Conservation (phyloP, 2,329 filamentous ascomycete genomes). For the Graphium sp. region DNA sequence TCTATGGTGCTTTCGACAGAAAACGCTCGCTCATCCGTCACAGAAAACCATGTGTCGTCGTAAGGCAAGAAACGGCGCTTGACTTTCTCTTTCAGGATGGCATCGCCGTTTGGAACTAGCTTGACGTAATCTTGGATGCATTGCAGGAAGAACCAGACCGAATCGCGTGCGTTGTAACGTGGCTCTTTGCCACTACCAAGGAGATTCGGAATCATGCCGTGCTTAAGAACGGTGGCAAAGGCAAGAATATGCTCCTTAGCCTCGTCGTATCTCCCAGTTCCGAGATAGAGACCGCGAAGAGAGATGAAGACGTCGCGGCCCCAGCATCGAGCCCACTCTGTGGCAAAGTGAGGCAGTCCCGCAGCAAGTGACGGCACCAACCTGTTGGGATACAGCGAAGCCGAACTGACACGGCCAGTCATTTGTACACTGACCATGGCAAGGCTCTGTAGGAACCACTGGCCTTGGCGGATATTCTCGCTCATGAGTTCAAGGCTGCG, state of each 20-base stretch:
- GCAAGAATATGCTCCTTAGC: conserved; percentile 88
- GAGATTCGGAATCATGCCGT: conserved; percentile 95
- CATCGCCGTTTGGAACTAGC: conserved; percentile 60
- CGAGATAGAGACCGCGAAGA: conserved; percentile 76
- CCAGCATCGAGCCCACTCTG: conserved; percentile 93
- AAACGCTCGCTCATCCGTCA: conserved; percentile 70
- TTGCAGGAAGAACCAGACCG: conserved; percentile 95
- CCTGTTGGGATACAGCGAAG: conserved; percentile 76
- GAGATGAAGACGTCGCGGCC: conserved; percentile 96
- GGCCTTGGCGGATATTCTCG: conserved; percentile 59
- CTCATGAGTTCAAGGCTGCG: conserved; percentile 66
- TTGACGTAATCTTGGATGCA: conserved; percentile 85
- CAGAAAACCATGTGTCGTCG: conserved; percentile 85
- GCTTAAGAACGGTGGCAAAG: conserved; percentile 91
- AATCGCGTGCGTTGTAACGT: conserved; percentile 90
- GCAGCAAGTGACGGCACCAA: conserved; percentile 77
- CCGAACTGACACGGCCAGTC: conserved; percentile 76
- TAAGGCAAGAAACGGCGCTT: conserved; percentile 82
- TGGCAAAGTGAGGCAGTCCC: conserved; percentile 83
- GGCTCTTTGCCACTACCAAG: conserved; percentile 72
- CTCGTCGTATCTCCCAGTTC: conserved; percentile 74
- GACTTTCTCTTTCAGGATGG: conserved; percentile 60
- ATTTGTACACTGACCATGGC: conserved; percentile 86
- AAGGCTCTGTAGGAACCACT: conserved; percentile 77
- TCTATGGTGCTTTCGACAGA: conserved; percentile 68